Evolutionary conservation across 768 basidiomycete genomes (phyloP), one percentile per base, ranked within the genome.

Genomic region (Xerocomus spinulosus): DNA sequence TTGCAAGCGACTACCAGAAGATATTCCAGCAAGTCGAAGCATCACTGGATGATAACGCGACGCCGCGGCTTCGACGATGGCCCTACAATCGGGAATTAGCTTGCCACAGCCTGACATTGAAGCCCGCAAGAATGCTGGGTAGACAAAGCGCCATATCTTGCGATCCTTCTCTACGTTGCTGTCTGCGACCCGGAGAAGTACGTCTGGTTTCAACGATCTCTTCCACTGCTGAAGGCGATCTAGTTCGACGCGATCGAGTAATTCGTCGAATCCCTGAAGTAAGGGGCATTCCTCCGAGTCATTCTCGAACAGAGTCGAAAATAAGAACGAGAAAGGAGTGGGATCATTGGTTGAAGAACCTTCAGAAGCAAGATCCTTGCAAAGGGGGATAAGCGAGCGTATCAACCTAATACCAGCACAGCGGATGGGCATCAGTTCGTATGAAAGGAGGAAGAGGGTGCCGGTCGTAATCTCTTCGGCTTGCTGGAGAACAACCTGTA

Each of bases 71-170:
- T 85, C 80, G 6, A 91, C 59, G 32, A 76, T 74, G 45, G 84
- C 84, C 42, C 90, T 76, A 58, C 87, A 78, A 8, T 72, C 64
- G 3, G 64, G 60, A 23, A 83, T 57, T 6, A 78, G 71, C 8
- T 68, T 59, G 15, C 75, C 69, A 3, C 73, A 68, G 42, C 75
- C 66, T 17, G 82, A 73, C 61, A 78, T 71, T 46, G 78, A 81
- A 2, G 70, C 62, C 42, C 78, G 79, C 48, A 89, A 71, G 56
- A 91, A 76, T 10, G 71, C 61, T 4, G 90, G 84, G 54, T 81
- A 87, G 40, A 87, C 66, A 58, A 82, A 82, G 46, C 80, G 74
- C 90, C 90, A 92, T 17, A 92, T 68, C 38, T 74, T 79, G 42
- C 77, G 76, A 59, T 92, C 90, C 42, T 78, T 74, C 32, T 80